Base-by-base conservation (phyloP, 345 rosid genomes). In the Viola odorata region DNA sequence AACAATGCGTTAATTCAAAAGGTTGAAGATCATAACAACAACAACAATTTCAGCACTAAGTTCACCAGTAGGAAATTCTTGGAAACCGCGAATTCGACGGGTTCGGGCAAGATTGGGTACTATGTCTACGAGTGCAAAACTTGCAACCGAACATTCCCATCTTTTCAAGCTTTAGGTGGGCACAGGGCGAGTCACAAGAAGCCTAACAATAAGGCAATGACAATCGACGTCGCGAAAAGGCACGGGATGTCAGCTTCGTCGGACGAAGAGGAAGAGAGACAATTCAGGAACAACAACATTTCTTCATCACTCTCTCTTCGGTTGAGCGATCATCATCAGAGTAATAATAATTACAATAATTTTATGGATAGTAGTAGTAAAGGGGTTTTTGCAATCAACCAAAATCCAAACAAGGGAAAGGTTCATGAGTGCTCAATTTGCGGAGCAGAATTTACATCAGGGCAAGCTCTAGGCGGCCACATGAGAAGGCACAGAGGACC, bases 181-280 rank as follows among this genome's bases (percentile, higher is more conserved):
- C 99, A 95, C 40, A 77, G 99, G 61, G 97, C 99, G 0, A 95
- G 99, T 71, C 99, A 95, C 60, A 95, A 84, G 87, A 95, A 95
- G 68, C 96, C 89, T 0, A 88, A 23, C 32, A 23, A 23, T 23
- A 23, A 79, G 74, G 58, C 38, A 17, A 51, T 41, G 11, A 10
- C 2, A 23, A 23, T 16, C 42, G 16, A 39, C 42, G 60, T 68
- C 9, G 64, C 54, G 36, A 73, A 48, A 47, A 53, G 41, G 51
- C 57, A 55, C 12, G 12, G 36, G 4, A 37, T 56, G 40, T 45
- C 32, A 23, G 16, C 44, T 7, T 8, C 38, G 17, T 62, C 76
- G n/a, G 62, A 56, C 41, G 67, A 72, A 14, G 78, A 73, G 52
- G 85, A 81, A 41, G 82, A 74, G 0, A 77, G 58, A 13, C 64